phyloP scores from a whole-genome alignment of 257 asterid species.

The Solanum raphanifolium region DNA sequence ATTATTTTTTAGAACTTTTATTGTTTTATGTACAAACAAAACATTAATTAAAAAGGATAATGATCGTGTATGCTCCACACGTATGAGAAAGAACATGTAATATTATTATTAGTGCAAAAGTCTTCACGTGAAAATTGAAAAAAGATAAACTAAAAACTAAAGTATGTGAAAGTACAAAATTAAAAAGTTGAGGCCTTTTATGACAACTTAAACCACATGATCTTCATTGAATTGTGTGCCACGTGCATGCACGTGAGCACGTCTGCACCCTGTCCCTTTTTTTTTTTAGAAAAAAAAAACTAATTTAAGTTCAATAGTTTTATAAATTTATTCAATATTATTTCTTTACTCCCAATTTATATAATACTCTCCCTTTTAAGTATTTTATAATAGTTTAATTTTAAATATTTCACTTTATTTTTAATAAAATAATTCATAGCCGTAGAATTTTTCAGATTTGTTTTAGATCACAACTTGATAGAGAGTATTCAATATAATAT shows the following conservation, averaged over 20 bases:
- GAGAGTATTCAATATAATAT: neutral
- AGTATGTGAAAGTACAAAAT: neutral
- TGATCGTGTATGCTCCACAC: neutral
- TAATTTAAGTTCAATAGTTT: neutral
- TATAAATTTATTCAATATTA: neutral
- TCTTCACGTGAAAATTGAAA: neutral
- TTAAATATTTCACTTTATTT: neutral
- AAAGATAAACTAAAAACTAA: neutral
- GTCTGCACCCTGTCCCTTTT: neutral
- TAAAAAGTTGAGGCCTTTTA: neutral
- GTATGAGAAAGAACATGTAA: neutral
- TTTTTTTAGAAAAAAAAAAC: no score
- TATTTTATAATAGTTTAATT: neutral
- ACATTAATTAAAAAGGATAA: neutral
- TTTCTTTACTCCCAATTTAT: neutral
- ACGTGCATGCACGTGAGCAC: conserved; percentile 5
- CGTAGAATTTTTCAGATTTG: neutral
- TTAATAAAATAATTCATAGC: neutral
- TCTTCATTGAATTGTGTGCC: neutral
- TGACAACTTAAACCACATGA: neutral
- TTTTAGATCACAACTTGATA: neutral
- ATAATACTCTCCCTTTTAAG: neutral
- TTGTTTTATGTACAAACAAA: neutral
- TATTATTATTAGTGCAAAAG: neutral
- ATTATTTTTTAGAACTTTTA: neutral